phyloP scores from a whole-genome alignment of 225 moss, liverwort and hornwort species.

The Marchantia polymorpha region DNA sequence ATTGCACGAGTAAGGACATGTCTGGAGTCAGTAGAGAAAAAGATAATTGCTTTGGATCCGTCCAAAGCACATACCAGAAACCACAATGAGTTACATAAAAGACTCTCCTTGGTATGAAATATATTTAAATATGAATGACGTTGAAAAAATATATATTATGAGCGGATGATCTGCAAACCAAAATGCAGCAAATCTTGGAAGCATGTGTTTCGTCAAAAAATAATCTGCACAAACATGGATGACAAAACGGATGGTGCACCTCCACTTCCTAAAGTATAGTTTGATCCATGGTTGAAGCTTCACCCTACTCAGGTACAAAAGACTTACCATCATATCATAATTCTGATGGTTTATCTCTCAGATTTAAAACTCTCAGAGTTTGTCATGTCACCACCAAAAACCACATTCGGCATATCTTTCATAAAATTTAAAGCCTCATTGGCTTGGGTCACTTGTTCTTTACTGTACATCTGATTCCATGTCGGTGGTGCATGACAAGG shows the following conservation, averaged over 20 bases:
- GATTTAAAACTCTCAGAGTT: neutral
- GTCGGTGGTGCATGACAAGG: constrained; percentile 89
- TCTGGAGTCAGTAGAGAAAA: too few species aligned
- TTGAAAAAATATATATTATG: too few species aligned
- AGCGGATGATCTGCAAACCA: too few species aligned
- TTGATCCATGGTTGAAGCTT: constrained; percentile 80
- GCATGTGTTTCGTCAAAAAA: too few species aligned
- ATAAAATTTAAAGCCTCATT: constrained; percentile 61
- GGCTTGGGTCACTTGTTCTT: constrained; percentile 76
- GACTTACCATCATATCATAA: neutral
- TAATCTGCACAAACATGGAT: constrained; percentile 47
- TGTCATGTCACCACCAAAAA: constrained; percentile 89
- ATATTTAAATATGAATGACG: too few species aligned
- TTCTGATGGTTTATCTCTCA: neutral
- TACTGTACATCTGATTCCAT: constrained; percentile 95
- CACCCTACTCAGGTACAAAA: constrained; percentile 56
- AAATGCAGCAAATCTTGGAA: too few species aligned
- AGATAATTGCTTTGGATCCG: too few species aligned
- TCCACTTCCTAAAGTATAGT: constrained; percentile 76
- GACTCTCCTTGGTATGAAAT: too few species aligned
- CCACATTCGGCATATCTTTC: constrained; percentile 67
- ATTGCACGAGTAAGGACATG: too few species aligned
- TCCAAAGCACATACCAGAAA: too few species aligned
- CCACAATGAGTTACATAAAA: too few species aligned
- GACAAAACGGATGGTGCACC: constrained; percentile 83